Evolutionary conservation across 495 filamentous ascomycete species (phyloP), one percentile per base, ranked within the genome.

Genomic region (Penicillium tannophilum): DNA sequence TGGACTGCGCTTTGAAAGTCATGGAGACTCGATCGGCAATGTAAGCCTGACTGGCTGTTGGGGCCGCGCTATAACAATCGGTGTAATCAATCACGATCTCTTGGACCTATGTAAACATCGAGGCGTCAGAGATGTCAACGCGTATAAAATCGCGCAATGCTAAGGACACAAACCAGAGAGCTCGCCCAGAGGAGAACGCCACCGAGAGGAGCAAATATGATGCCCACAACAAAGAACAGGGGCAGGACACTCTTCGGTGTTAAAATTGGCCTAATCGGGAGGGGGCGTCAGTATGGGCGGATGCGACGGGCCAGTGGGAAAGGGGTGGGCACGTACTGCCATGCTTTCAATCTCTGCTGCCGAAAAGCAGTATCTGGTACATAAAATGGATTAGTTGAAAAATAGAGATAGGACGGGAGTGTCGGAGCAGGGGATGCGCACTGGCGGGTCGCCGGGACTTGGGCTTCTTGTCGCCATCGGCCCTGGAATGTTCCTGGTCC

Each of bases 181-280:
- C 89, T 94, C 10, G 92, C 91, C 79, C 88, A 97, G 58, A 96
- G 72, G 23, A 97, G 73, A 44, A 93, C 76, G 48, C 91, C 92
- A 33, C 92, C 92, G 39, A 97, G 89, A 4, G 92, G 90, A 16
- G 90, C 91, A 71, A 95, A 93, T 65, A 97, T 87, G 52, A 94
- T 78, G 42, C 92, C 92, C 54, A 96, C 81, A 36, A 84, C 82
- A 70, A 96, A 93, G 75, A 97, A 95, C 53, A 97, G 82, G 45
- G 92, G 92, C 12, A 97, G 80, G 26, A 96, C 92, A 48, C 90
- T 96, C 71, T 93, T 95, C 0, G 92, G 92, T 4, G 92, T 97
- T 41, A 97, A 82, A 70, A 97, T 97, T 9, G 92, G 92, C 76
- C 89, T 92, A 62, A 42, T 24, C 33, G 24, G 49, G 46, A 30